Conservation (phyloP, 345 rosid species). For the Citropsis articulata region DNA sequence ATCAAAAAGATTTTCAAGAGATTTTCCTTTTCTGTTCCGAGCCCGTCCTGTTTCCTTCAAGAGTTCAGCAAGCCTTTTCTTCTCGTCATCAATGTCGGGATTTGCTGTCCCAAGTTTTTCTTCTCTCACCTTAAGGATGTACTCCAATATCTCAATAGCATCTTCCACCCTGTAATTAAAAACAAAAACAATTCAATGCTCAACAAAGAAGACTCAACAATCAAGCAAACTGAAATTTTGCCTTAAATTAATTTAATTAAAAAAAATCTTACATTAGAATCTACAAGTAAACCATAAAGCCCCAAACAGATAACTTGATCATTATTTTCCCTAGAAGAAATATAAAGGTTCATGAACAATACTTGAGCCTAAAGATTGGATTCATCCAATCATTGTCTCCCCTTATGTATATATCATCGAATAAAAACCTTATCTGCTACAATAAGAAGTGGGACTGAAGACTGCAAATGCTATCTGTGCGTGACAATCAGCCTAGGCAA, state of each 20-base stretch:
- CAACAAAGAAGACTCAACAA: neutral
- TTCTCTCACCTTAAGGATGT: constrained; percentile 50
- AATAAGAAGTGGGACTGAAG: neutral
- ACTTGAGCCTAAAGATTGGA: neutral
- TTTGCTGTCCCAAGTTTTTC: constrained; percentile 54
- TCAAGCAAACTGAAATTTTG: neutral
- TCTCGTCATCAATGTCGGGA: constrained; percentile 52
- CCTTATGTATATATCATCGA: neutral
- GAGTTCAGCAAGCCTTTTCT: constrained; percentile 48
- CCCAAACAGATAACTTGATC: neutral
- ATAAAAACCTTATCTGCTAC: neutral
- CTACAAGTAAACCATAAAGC: neutral
- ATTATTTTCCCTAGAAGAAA: no score
- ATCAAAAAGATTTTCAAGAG: constrained; percentile 44
- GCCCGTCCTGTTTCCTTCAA: constrained; percentile 53
- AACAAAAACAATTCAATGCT: neutral
- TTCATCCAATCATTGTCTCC: neutral
- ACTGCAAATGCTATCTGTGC: neutral
- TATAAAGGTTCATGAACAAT: no score
- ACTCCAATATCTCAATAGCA: constrained; percentile 55
- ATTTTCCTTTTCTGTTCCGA: constrained; percentile 44
- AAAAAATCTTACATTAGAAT: neutral
- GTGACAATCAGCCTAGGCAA: neutral
- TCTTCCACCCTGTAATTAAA: constrained; percentile 44
- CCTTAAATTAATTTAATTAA: neutral